Evolutionary conservation across 2,329 filamentous ascomycete species (phyloP), one percentile per base, ranked within the genome.

Genomic region (Fusarium mangiferae): DNA sequence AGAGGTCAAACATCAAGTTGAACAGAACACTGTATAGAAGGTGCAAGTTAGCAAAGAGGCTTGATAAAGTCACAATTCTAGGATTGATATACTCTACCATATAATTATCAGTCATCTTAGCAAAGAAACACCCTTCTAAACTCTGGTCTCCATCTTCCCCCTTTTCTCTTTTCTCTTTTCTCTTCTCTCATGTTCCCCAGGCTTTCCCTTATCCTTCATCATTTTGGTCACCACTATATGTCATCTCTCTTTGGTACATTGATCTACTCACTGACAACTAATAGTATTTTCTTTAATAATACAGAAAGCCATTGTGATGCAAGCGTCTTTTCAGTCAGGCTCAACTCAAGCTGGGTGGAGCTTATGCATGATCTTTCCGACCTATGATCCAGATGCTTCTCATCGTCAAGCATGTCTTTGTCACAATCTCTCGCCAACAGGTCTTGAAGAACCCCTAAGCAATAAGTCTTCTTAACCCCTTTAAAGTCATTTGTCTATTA

Each of bases 111-210:
- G 7, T 4, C 18, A 28, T 28, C 18, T 7, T 0, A 20, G 24
- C 11, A 2, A 14, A 45, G 11, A 4, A 26, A 14, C 3, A 3
- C 24, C 0, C 6, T 20, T n/a, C 0, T 6, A 8, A 12, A 8
- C 13, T 26, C 7, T 3, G 13, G 1, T 1, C 1, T 20, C 9
- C 2, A 20, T 20, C 2, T 22, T 20, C 3, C 9, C 30, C n/a
- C 30, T 52, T 36, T 36, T 15, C 48, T 35, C 49, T 52, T 51
- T 14, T 35, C 30, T 35, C 30, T 28, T 41, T 22, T 46, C 24
- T 26, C 46, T 33, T 33, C 11, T n/a, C 46, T 30, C 46, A 12
- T 11, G 1, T 13, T 15, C 33, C 9, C 2, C 2, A 11, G 17
- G 4, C 17, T 17, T 28, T 15, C 10, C 18, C 14, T 1, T 15